Evolutionary conservation across 2,329 filamentous ascomycete species (phyloP), one percentile per base, ranked within the genome.

Genomic region (Alternaria ventricosa): DNA sequence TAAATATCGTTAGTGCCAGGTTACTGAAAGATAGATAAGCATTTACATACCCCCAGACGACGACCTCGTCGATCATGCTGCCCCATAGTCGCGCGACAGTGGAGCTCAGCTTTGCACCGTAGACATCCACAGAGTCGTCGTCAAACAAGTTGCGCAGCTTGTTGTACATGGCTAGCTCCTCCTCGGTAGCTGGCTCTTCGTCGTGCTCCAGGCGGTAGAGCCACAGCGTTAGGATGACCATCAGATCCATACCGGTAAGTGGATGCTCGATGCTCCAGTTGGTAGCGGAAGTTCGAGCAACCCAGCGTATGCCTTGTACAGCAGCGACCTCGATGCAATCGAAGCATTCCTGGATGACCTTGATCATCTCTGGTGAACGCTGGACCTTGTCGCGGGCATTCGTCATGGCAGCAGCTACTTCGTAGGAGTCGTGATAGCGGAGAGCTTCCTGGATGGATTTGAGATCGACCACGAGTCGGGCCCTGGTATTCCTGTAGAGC

Each of bases 201-300:
- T 99, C 96, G 84, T 98, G 94, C 91, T 99, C 96, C 85, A 99
- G 91, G 83, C 94, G 94, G 85, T 97, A 98, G 75, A 99, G 90
- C 96, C 96, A 99, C 71, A 98, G 86, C 76, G 93, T 97, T 73
- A 99, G 90, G 73, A 97, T 96, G 80, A 98, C 96, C 89, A 99
- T 97, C 71, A 98, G 87, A 81, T 99, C 96, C 84, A 99, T 89
- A 67, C 95, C 95, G 77, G 94, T 97, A 62, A 99, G 89, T 56
- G 96, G 94, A 80, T 99, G 95, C 84, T 99, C 96, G 65, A 98
- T 93, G 80, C 95, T 98, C 96, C 96, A 99, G 83, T 98, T 98
- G 50, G 96, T 97, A 22, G 96, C 94, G 50, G 94, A 97, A 22
- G 95, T 97, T 71, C 94, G 91, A n/a, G 95, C 95, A 66, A 98